These are phyloP conservation scores for Clavariopsis aquatica DNA, from an alignment of 495 filamentous ascomycete species.

Conservation along the genomic window DNA sequence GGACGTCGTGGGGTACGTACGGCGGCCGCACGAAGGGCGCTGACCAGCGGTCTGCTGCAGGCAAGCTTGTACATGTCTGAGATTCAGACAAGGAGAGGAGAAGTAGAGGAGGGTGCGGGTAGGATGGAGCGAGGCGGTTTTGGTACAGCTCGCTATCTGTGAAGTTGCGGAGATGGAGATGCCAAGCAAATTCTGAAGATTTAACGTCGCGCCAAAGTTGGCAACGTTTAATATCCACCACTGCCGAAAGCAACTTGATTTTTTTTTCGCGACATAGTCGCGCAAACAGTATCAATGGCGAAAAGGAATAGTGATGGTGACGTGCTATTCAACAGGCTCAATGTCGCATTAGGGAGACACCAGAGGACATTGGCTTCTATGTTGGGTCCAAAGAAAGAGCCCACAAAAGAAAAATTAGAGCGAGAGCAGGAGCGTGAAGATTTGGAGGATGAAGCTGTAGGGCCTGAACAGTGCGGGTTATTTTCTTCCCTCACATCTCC, in stretches of 20 bases:
- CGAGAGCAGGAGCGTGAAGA: slow-evolving; percentile 50
- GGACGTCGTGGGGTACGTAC: slow-evolving; percentile 49
- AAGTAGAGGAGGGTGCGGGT: slow-evolving; percentile 18
- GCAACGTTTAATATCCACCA: slow-evolving; percentile 23
- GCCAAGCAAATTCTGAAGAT: slow-evolving; percentile 31
- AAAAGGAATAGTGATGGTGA: slow-evolving; percentile 44
- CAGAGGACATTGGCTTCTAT: slow-evolving; percentile 52
- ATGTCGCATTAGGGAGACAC: slow-evolving; percentile 49
- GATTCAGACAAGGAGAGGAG: slow-evolving; percentile 4
- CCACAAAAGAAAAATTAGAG: slow-evolving; percentile 36
- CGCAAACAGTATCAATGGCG: slow-evolving; percentile 23
- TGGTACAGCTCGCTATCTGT: slow-evolving; percentile 7
- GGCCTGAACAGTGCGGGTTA: slow-evolving; percentile 43
- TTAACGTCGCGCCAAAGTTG: slow-evolving; percentile 23
- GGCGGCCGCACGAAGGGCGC: slow-evolving; percentile 65
- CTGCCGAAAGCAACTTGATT: slow-evolving; percentile 20
- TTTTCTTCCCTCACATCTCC: not conserved
- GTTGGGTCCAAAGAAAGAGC: slow-evolving; percentile 50
- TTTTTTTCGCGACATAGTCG: slow-evolving; percentile 4
- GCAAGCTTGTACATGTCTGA: slow-evolving; percentile 71
- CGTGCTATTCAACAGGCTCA: slow-evolving; percentile 50
- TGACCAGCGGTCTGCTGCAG: slow-evolving; percentile 65
- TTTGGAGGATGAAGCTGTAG: slow-evolving; percentile 24
- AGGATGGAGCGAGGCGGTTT: slow-evolving; percentile 12
- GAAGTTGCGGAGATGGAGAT: slow-evolving; percentile 32